Conservation (phyloP, 208 protist genomes). For the Acanthamoeba quina region DNA sequence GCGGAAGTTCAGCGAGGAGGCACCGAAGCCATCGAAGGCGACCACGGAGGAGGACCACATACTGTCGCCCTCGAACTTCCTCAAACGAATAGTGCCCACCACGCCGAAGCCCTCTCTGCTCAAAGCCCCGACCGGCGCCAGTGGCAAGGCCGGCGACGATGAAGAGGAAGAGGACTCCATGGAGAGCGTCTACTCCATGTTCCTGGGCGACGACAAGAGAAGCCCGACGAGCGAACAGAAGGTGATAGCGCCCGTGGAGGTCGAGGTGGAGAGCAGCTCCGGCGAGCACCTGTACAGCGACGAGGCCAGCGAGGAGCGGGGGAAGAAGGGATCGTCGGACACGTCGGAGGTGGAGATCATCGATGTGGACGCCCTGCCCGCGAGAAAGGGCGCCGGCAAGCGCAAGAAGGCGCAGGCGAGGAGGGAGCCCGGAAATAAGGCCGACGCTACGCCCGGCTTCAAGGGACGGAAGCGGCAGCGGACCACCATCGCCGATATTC, state of each 20-base stretch:
- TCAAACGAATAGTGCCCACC: neutral
- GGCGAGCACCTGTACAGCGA: neutral
- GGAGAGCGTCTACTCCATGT: slow-evolving; percentile 34
- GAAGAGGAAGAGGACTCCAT: slow-evolving; percentile 20
- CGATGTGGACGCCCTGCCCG: slow-evolving; percentile 48
- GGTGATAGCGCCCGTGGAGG: neutral
- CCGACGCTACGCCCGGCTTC: neutral
- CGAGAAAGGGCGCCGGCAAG: neutral
- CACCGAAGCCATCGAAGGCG: neutral
- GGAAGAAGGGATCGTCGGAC: slow-evolving; percentile 8
- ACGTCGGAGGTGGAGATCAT: slow-evolving; percentile 10
- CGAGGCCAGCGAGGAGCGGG: neutral
- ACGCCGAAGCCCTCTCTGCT: neutral
- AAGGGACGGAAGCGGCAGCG: neutral
- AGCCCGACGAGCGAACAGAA: neutral
- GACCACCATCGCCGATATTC: neutral
- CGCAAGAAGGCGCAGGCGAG: neutral
- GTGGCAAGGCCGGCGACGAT: neutral
- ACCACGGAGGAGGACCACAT: neutral
- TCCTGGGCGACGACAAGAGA: slow-evolving; percentile 1
- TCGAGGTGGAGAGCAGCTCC: neutral
- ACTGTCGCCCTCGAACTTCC: neutral
- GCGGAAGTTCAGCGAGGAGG: neutral
- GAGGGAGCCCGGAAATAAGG: neutral
- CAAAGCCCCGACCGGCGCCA: neutral